phyloP scores from a whole-genome alignment of 768 basidiomycete species.

The Boletus tylopilopsis region DNA sequence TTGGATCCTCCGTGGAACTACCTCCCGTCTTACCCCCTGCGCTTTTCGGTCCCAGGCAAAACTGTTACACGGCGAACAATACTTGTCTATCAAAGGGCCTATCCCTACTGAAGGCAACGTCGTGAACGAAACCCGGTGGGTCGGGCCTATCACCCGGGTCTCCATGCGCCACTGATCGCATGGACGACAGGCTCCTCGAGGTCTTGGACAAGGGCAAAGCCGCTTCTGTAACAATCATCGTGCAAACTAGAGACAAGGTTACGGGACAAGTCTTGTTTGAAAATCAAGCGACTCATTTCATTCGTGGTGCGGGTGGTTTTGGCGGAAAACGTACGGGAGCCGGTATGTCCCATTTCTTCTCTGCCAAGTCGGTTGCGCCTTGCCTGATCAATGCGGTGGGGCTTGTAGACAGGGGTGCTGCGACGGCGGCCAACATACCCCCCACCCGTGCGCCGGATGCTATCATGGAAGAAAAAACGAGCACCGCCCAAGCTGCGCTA shows the following conservation, averaged over 20 bases:
- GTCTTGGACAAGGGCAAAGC: constrained; percentile 92
- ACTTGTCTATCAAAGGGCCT: constrained; percentile 78
- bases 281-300: constrained; percentile 88
- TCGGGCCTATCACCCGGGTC: neutral
- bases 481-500: constrained; percentile 76
- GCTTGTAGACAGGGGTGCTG: constrained; percentile 78
- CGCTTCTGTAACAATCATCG: constrained; percentile 76
- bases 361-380: constrained; percentile 7
- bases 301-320: constrained; percentile 95
- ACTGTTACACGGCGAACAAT: constrained; percentile 96
- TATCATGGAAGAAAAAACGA: constrained; percentile 85
- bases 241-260: constrained; percentile 75
- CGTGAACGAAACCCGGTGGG: constrained; percentile 65
- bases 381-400: neutral
- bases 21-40: neutral
- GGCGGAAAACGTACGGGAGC: constrained; percentile 83
- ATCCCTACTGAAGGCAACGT: constrained; percentile 85
- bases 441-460: constrained; percentile 85
- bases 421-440: constrained; percentile 74
- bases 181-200: constrained; percentile 57
- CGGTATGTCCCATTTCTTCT: constrained; percentile 46
- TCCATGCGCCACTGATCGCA: constrained; percentile 6
- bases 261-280: constrained; percentile 84
- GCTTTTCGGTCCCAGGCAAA: constrained; percentile 57
- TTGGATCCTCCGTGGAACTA: neutral